Conservation (phyloP, 208 protist species). For the Polymyxa betae region DNA sequence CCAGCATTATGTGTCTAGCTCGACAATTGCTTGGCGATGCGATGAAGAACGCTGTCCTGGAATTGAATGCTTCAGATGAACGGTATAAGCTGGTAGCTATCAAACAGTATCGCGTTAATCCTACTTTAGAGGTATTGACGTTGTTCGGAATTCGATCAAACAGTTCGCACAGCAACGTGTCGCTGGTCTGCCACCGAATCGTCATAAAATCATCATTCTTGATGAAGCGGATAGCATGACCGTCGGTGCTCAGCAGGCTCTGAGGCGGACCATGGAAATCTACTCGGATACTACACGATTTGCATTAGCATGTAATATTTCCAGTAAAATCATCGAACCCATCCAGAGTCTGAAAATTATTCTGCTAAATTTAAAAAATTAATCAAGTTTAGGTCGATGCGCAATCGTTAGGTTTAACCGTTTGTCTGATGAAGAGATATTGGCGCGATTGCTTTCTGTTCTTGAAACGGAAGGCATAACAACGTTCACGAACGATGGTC, state of each 20-base stretch:
- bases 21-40: constrained; percentile 84
- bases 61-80: constrained; percentile 79
- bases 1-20: constrained; percentile 93
- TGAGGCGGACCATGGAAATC: constrained; percentile 97
- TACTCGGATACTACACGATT: constrained; percentile 95
- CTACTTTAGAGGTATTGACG: constrained; percentile 72
- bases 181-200: constrained; percentile 72
- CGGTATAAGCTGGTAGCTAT: constrained; percentile 47
- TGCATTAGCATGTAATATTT: constrained; percentile 97
- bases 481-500: constrained; percentile 85
- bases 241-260: constrained; percentile 93
- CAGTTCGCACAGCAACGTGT: constrained; percentile 75
- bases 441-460: constrained; percentile 86
- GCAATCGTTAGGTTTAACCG: constrained; percentile 83
- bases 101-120: neutral
- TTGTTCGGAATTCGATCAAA: constrained; percentile 76
- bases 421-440: constrained; percentile 79
- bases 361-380: neutral
- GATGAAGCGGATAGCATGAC: constrained; percentile 93
- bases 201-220: constrained; percentile 78
- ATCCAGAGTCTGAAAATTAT: constrained; percentile 86
- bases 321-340: constrained; percentile 98
- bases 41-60: constrained; percentile 80
- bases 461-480: constrained; percentile 84
- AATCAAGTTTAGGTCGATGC: constrained; percentile 74